Evolutionary conservation across 371 early-diverging fungal species (phyloP).

Genomic region (Mucor lusitanicus): DNA sequence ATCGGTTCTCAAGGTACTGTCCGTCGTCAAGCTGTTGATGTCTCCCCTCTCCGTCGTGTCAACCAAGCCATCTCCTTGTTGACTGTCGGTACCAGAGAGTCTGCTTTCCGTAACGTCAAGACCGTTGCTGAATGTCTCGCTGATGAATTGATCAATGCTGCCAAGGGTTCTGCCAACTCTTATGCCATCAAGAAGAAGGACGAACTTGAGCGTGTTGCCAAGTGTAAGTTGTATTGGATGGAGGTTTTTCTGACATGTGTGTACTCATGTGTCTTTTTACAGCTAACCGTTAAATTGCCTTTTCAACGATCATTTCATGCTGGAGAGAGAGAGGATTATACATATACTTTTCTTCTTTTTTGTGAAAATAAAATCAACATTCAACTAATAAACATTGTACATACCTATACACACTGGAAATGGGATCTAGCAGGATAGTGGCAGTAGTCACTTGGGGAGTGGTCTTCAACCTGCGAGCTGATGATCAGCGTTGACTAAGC

Average conservation of each 20-base stretch:
- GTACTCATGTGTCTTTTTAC: neutral
- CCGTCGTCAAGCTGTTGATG: slow-evolving; percentile 99
- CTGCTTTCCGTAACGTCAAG: slow-evolving; percentile 39
- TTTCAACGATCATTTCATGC: neutral
- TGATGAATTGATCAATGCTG: slow-evolving; percentile 99
- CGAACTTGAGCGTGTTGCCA: slow-evolving; percentile 89
- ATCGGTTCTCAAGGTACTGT: slow-evolving; percentile 99
- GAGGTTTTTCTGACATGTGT: neutral
- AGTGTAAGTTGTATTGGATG: slow-evolving; percentile 36
- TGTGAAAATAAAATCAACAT: neutral
- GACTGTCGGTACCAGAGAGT: slow-evolving; percentile 87
- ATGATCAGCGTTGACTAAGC: no score
- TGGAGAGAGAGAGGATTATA: neutral
- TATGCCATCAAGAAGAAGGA: slow-evolving; percentile 99
- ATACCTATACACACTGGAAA: neutral
- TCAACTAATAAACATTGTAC: neutral
- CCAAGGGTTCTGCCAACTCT: slow-evolving; percentile 98
- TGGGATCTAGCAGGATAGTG: no score
- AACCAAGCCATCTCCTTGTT: slow-evolving; percentile 97
- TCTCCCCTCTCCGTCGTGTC: slow-evolving; percentile 98
- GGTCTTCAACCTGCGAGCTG: no score
- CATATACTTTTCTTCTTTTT: neutral
- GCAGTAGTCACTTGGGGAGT: no score
- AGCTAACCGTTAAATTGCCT: slow-evolving; percentile 33
- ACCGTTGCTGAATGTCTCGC: slow-evolving; percentile 92